phyloP scores from a whole-genome alignment of 2,329 filamentous ascomycete species.

The Chrysosporium queenslandicum region DNA sequence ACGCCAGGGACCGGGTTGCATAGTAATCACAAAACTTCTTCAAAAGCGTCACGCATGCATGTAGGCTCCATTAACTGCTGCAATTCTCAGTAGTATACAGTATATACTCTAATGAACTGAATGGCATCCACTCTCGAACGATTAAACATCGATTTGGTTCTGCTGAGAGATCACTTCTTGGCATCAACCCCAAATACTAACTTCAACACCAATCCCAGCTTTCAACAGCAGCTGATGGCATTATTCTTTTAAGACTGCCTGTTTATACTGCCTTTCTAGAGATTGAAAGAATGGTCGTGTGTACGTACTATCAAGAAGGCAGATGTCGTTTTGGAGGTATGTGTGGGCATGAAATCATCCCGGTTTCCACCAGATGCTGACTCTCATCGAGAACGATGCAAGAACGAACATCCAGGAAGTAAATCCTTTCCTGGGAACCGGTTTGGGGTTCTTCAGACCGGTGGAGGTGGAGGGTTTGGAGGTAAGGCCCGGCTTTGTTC shows the following conservation, averaged over 20 bases:
- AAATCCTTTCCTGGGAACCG: constrained; percentile 28
- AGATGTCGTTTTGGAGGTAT: constrained; percentile 57
- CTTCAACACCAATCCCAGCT: too few species aligned
- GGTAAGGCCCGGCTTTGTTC: constrained; percentile 9
- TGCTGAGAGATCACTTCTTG: neutral
- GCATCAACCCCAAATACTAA: neutral
- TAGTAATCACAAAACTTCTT: too few species aligned
- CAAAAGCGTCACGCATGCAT: too few species aligned
- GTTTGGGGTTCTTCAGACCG: constrained; percentile 44
- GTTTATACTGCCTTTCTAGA: neutral
- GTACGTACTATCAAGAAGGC: constrained; percentile 56
- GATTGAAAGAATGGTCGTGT: constrained; percentile 39
- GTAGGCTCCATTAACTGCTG: too few species aligned
- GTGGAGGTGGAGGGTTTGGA: constrained; percentile 17
- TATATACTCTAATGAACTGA: too few species aligned
- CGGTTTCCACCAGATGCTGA: too few species aligned
- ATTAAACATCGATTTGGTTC: too few species aligned
- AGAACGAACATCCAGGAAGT: constrained; percentile 48
- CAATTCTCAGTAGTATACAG: too few species aligned
- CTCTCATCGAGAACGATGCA: constrained; percentile 46
- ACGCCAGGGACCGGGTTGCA: too few species aligned
- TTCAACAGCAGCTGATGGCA: too few species aligned
- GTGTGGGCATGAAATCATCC: constrained; percentile 19
- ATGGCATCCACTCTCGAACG: too few species aligned
- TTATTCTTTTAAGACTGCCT: neutral